Conservation (phyloP, 768 basidiomycete genomes). For the Collybia nuda region DNA sequence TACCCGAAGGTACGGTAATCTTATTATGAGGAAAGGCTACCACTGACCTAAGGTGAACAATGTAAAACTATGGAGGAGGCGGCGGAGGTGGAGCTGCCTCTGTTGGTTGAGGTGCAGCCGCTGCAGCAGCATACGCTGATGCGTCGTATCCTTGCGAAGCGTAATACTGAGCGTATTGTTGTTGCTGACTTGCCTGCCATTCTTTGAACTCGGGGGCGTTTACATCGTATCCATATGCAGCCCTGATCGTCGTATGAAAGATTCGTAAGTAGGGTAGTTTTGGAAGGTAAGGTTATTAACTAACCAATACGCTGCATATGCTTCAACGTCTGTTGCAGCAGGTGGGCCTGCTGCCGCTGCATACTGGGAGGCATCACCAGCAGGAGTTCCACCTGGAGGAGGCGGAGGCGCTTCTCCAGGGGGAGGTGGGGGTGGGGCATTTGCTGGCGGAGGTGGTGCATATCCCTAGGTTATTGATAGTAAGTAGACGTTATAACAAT, state of each 20-base stretch:
- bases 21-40: background rate
- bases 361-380: slow-evolving; percentile 40
- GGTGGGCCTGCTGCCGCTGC: slow-evolving; percentile 26
- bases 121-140: slow-evolving; percentile 15
- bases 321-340: slow-evolving; percentile 46
- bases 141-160: slow-evolving; percentile 50
- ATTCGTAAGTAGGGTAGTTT: no score
- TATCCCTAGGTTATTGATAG: slow-evolving; percentile 29
- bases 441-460: slow-evolving; percentile 49
- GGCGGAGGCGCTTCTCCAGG: slow-evolving; percentile 47
- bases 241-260: slow-evolving; percentile 41
- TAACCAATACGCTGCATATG: slow-evolving; percentile 62
- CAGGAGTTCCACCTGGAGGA: slow-evolving; percentile 46
- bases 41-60: slow-evolving; percentile 1
- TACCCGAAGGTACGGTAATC: slow-evolving; percentile 9
- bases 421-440: slow-evolving; percentile 54
- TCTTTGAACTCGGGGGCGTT: slow-evolving; percentile 81
- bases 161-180: slow-evolving; percentile 76
- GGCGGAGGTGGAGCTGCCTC: slow-evolving; percentile 36
- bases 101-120: slow-evolving; percentile 17
- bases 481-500: slow-evolving; percentile 1
- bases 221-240: slow-evolving; percentile 84
- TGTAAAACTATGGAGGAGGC: slow-evolving; percentile 15
- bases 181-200: slow-evolving; percentile 75
- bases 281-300: slow-evolving; percentile 10